Base-by-base conservation (phyloP, 73 alveolate species). In the Paramecium primaurelia region DNA sequence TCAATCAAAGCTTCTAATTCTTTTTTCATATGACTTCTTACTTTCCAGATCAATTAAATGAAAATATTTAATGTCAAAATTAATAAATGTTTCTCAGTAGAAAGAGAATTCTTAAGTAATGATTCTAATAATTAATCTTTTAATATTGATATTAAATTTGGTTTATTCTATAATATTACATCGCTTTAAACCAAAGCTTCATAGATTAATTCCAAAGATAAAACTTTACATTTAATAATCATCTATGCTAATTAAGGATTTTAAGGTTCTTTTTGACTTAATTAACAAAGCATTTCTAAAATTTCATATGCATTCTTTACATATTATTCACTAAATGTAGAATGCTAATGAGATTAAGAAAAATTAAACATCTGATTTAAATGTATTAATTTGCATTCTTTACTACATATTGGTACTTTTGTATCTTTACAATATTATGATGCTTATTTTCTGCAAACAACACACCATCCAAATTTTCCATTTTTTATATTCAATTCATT, bases 181-280 rank as follows among this genome's bases (percentile, higher is more conserved):
- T 98, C 99, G 64, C 98, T 98, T 71, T 95, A 95, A 58, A 95
- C 98, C 58, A 98, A 92, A 40, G 97, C 99, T 47, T 94, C 97
- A 45, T 93, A 92, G 49, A 98, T 97, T 71, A 97, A 93, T 92
- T 98, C 99, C 42, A 98, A 95, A 18, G 99, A 95, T 32, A 97
- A 75, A 16, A 96, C 95, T 93, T 97, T 98, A 69, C 96, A 95
- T 93, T 95, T 92, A 86, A 95, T 59, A 32, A 51, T 38, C 59
- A 71, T 89, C 18, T 88, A 64, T 26, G 64, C 36, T 25, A 59
- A 22, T 86, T 45, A 36, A 45, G 68, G 75, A 58, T 89, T 71
- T 25, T 25, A 32, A 42, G 90, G 91, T 14, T 89, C 94, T 73
- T 73, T 84, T 26, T 71, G 58, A 71, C 92, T 71, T 32, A 89